Evolutionary conservation across 2,329 filamentous ascomycete genomes (phyloP).

Genomic region (Knoxdaviesia proteae): DNA sequence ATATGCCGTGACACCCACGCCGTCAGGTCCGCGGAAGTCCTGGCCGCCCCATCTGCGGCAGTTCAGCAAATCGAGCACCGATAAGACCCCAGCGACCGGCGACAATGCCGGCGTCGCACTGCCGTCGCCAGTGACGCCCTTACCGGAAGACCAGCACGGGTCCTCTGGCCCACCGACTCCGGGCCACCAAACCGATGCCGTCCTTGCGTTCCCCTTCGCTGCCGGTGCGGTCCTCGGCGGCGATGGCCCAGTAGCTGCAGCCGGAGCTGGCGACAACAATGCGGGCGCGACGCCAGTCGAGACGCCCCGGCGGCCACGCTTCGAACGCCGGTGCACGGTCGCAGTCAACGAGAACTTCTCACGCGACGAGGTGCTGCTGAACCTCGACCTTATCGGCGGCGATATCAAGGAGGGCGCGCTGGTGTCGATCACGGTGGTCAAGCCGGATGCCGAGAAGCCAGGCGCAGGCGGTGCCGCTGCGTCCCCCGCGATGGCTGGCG

Average conservation of each 20-base stretch:
- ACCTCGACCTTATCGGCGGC: slow-evolving; percentile 46
- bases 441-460: slow-evolving; percentile 23
- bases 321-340: slow-evolving; percentile 29
- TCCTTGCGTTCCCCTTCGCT: too few relatives aligned
- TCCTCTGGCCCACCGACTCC: too few relatives aligned
- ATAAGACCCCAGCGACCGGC: slow-evolving; percentile 14
- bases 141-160: too few relatives aligned
- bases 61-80: slow-evolving; percentile 24
- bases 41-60: slow-evolving; percentile 29
- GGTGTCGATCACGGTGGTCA: slow-evolving; percentile 49
- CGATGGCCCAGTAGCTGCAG: too few relatives aligned
- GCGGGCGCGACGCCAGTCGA: slow-evolving; percentile 5
- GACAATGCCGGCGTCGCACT: slow-evolving; percentile 10
- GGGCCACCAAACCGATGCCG: too few relatives aligned
- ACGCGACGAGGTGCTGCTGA: slow-evolving; percentile 60
- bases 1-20: slow-evolving; percentile 6
- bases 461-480: slow-evolving; percentile 2
- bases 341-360: slow-evolving; percentile 54
- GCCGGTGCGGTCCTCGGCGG: not conserved
- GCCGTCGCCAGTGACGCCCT: not conserved
- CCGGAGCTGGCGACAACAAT: too few relatives aligned
- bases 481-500: too few relatives aligned
- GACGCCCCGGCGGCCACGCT: slow-evolving; percentile 13
- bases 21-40: slow-evolving; percentile 21
- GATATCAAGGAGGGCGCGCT: slow-evolving; percentile 45